These are phyloP conservation scores for Quercus phellos DNA, from an alignment of 331 rosid genomes.

Conservation along the genomic window DNA sequence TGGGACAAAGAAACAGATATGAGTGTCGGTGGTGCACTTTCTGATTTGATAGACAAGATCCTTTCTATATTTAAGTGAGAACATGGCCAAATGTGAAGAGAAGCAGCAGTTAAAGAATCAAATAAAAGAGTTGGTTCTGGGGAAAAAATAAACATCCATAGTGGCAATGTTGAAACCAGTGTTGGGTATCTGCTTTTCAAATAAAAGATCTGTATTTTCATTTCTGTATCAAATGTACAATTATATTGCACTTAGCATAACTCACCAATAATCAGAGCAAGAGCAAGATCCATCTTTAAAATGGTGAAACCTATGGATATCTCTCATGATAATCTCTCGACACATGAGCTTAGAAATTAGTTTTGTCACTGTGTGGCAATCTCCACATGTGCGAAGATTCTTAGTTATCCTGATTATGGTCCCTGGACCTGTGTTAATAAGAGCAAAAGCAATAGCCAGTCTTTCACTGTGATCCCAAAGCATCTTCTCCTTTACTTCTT, in stretches of 20 bases:
- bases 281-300: constrained; percentile 45
- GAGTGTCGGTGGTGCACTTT: constrained; percentile 52
- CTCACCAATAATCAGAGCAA: constrained; percentile 54
- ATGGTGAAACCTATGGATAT: constrained; percentile 49
- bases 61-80: constrained; percentile 24
- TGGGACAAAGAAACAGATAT: constrained; percentile 70
- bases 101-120: constrained; percentile 2
- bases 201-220: constrained; percentile 3
- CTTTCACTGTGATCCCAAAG: constrained; percentile 57
- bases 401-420: constrained; percentile 32
- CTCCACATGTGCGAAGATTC: constrained; percentile 49
- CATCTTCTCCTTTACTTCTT: constrained; percentile 54
- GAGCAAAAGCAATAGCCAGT: constrained; percentile 38
- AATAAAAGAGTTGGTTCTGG: constrained; percentile 20
- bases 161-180: constrained; percentile 18
- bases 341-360: constrained; percentile 24
- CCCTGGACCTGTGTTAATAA: constrained; percentile 30
- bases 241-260: background rate
- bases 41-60: constrained; percentile 19
- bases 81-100: background rate
- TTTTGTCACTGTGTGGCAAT: constrained; percentile 41
- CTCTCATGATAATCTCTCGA: constrained; percentile 36
- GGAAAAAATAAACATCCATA: constrained; percentile 6
- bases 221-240: background rate
- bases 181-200: constrained; percentile 4